These are phyloP conservation scores for Rhodomyrtus psidioides DNA, from an alignment of 441 rosid species.

Conservation along the genomic window DNA sequence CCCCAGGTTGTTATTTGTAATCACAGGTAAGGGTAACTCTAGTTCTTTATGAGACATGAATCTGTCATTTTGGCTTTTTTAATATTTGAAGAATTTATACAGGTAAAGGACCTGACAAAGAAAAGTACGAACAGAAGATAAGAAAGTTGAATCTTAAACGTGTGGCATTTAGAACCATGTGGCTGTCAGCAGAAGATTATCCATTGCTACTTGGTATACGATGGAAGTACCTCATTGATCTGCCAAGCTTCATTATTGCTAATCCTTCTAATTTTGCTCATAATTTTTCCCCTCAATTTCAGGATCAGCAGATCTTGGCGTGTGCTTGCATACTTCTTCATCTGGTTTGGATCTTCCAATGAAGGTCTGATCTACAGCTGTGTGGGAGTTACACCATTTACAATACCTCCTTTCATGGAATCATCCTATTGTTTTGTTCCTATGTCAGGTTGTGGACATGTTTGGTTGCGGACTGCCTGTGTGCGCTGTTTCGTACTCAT, in stretches of 20 bases:
- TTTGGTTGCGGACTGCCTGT: conserved; percentile 99
- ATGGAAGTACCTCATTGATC: not conserved
- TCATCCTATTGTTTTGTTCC: not conserved
- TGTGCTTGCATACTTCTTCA: conserved; percentile 96
- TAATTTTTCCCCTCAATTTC: conserved; percentile 5
- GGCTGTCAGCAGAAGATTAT: conserved; percentile 94
- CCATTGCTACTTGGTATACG: conserved; percentile 75
- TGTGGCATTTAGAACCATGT: conserved; percentile 96
- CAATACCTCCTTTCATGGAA: not conserved
- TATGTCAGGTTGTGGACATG: conserved; percentile 89
- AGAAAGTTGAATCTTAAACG: conserved; percentile 68
- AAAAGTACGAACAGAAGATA: conserved; percentile 81
- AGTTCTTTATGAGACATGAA: not conserved
- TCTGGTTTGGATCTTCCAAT: conserved; percentile 98
- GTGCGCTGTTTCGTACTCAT: conserved; percentile 91
- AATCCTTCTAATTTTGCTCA: not conserved
- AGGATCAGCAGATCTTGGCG: conserved; percentile 96
- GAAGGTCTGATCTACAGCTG: conserved; percentile 50
- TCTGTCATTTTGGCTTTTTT: not conserved
- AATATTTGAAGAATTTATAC: conserved; percentile 7
- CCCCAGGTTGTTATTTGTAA: conserved; percentile 78
- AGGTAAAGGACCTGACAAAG: conserved; percentile 98
- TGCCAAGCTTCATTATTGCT: not conserved
- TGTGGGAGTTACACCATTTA: not conserved
- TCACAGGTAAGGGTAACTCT: conserved; percentile 52